Evolutionary conservation across 2,329 filamentous ascomycete species (phyloP), one percentile per base, ranked within the genome.

Genomic region (Lasiodiplodia theobromae): DNA sequence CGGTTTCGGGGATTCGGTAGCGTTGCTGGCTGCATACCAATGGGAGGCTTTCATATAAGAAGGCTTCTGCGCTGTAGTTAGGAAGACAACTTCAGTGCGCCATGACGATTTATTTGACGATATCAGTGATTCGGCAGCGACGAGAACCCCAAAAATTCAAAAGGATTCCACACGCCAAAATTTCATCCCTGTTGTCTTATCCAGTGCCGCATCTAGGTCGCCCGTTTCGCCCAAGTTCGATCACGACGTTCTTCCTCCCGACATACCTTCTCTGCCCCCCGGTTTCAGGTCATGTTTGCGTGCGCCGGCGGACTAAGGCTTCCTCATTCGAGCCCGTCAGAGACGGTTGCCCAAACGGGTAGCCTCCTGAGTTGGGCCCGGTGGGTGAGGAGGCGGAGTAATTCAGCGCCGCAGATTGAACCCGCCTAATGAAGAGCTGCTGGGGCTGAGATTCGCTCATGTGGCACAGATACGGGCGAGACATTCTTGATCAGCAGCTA

Each of bases 391-490:
- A 80, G 77, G 82, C 80, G 81, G 77, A 80, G 71, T 73, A 70
- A 72, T 37, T 37, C 7, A 57, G 47, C 57, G 73, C 66, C 73
- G 71, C 31, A 73, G 69, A 72, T 69, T 44, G 31, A 72, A 64
- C 14, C 47, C 68, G 72, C 71, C 86, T 87, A 81, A 83, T 87
- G 86, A 89, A 87, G 87, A 89, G 87, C 87, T 87, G 85, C 84
- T 82, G 82, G 82, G 81, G 82, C 85, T 81, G 83, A 88, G 86
- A 77, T 81, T 79, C 82, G 25, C 84, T 83, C 81, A 85, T 81
- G 81, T 82, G 86, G 87, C 86, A 90, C 88, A 90, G 88, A 90
- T 90, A 89, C 87, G 86, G 87, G 87, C 81, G 83, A 82, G 79
- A 89, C 87, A 89, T 66, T 23, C 53, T 67, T 67, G 18, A 25